phyloP scores from a whole-genome alignment of 495 filamentous ascomycete genomes.

The Penicillium simplicissimum region DNA sequence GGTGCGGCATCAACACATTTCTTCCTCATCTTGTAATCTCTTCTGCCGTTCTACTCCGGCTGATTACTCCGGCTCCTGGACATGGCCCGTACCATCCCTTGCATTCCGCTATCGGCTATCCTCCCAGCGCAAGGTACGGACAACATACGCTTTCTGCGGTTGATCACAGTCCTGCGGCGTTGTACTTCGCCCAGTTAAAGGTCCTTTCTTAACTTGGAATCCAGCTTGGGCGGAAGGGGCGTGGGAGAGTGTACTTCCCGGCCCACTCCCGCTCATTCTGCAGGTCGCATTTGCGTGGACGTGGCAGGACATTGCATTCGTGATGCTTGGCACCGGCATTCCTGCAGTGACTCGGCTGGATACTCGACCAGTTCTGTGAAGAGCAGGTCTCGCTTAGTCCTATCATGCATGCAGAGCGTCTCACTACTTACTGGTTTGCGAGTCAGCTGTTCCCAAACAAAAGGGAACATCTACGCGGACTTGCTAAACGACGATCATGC shows the following conservation, averaged over 20 bases:
- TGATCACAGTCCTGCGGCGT: conserved; percentile 50
- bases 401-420: conserved; percentile 58
- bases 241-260: not conserved
- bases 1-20: conserved; percentile 44
- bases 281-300: conserved; percentile 51
- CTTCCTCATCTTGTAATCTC: not conserved
- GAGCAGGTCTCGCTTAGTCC: conserved; percentile 59
- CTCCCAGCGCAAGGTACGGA: no score
- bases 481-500: no score
- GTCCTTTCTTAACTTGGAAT: not conserved
- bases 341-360: not conserved
- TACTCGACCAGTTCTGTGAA: conserved; percentile 47
- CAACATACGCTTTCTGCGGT: no score
- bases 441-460: not conserved
- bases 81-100: not conserved
- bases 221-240: not conserved
- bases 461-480: no score
- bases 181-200: conserved; percentile 32
- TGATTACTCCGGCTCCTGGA: not conserved
- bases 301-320: conserved; percentile 62
- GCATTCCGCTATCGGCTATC: not conserved
- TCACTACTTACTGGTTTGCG: no score
- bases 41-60: not conserved
- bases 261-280: conserved; percentile 54
- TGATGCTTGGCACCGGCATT: conserved; percentile 51